A percentile compares a stretch with the other conserved stretches of the same genome.
phyloP scores from a whole-genome alignment of 768 basidiomycete genomes.

The Tephrocybe sp. region DNA sequence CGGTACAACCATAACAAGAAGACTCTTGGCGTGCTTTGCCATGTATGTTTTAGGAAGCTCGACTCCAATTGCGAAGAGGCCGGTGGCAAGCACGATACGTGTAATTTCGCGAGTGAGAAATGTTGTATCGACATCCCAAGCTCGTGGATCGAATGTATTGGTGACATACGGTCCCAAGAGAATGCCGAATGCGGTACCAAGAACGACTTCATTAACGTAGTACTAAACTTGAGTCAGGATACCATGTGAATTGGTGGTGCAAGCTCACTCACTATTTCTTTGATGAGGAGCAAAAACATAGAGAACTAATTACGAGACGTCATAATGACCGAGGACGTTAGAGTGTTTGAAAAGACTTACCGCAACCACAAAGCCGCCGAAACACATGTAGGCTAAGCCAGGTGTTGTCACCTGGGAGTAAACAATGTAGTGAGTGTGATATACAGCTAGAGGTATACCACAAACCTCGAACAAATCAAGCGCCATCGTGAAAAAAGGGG shows the following conservation, averaged over 20 bases:
- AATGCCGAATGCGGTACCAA: constrained; percentile 73
- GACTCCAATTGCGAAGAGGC: constrained; percentile 93
- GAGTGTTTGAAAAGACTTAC: constrained; percentile 4
- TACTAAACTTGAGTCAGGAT: constrained; percentile 36
- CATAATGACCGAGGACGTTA: not conserved
- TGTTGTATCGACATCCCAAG: constrained; percentile 49
- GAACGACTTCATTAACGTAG: constrained; percentile 91
- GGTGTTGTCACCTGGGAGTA: constrained; percentile 48
- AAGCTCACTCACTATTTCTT: constrained; percentile 58
- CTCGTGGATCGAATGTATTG: constrained; percentile 71
- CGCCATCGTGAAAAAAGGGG: not conserved
- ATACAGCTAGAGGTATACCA: constrained; percentile 10
- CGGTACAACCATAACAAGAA: constrained; percentile 69
- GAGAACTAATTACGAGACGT: constrained; percentile 62
- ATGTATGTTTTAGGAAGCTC: constrained; percentile 89
- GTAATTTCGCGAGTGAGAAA: constrained; percentile 59
- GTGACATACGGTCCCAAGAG: constrained; percentile 72
- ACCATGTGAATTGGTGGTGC: not conserved
- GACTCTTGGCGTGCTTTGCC: constrained; percentile 69
- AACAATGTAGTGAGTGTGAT: constrained; percentile 23
- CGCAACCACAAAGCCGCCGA: constrained; percentile 45
- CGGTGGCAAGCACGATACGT: constrained; percentile 74
- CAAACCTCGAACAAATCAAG: constrained; percentile 30
- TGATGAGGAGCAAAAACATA: constrained; percentile 76
- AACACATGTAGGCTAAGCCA: constrained; percentile 58